Base-by-base conservation (phyloP, 306 rosid species). In the Neltuma alba region DNA sequence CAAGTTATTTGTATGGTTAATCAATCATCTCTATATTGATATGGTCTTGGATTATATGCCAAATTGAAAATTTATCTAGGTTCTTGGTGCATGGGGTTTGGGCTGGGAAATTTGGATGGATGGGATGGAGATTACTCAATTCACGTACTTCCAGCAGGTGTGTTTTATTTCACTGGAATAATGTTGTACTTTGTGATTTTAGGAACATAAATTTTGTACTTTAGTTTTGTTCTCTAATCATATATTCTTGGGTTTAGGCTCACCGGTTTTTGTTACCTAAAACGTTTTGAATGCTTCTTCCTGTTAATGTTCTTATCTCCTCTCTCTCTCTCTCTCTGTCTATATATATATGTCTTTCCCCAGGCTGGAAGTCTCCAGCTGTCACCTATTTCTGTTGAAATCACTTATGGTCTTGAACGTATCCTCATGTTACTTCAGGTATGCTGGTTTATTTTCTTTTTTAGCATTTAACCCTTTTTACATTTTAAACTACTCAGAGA, bases 21-120 rank as follows among this genome's bases (percentile, higher is more conserved):
- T 60, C 66, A 79, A 9, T 42, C 34, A 66, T 72, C 66, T 54
- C 71, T 38, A 4, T 75, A 50, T 76, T n/a, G 21, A 38, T 65
- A 8, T 50, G 21, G 68, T 64, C 13, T 69, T 27, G 18, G 9
- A 57, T 69, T 10, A 15, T 47, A 45, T 60, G 70, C 75, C 62
- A 25, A 80, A 84, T 75, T 44, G 37, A 42, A 45, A 78, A 60
- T 82, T 75, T 50, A 75, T 84, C 55, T 77, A 92, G 99, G 98
- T 95, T 80, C 99, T 95, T 82, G 99, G 98, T 74, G 97, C 99
- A 47, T 95, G 99, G 99, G 99, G 99, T 82, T 87, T 95, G 85
- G 98, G 99, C 74, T 95, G 98, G 99, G 98, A 95, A 88, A 85
- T 95, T 82, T 95, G 99, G 99, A 95, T 95, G 99, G 99, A 95